Evolutionary conservation across 371 early-diverging fungal genomes (phyloP), one percentile per base, ranked within the genome.

Genomic region (Fennellomyces sp.): DNA sequence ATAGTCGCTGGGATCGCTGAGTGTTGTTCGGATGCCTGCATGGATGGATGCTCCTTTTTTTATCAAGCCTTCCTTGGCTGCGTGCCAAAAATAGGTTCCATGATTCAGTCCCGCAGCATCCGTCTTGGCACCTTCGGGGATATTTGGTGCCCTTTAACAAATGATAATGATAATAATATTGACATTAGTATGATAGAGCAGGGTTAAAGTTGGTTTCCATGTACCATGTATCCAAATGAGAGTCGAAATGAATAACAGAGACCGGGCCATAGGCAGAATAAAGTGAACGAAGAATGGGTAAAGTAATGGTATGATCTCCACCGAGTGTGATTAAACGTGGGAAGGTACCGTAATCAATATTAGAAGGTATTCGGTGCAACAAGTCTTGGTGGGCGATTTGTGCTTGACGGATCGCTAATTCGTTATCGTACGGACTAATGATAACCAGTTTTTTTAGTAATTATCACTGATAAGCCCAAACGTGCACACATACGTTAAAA

Each of bases 21-120:
- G 61, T 3, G 58, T 72, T 13, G 69, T 69, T 21, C 75, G 68
- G 42, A 75, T 75, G 26, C 75, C 75, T 4, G 61, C 75, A 49
- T 75, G 75, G 19, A 75, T 64, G 8, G 69, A 68, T 11, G 42
- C 52, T 1, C 70, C 73, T 27, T 72, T 68, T 10, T 48, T 60
- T 48, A 65, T 72, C 31, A 75, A 45, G n/a, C 75, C 75, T 58
- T 75, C 75, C 28, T 69, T 38, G 25, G 65, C 56, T 52, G 75
- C 75, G 39, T 72, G 70, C 33, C 61, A 75, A 52, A 75, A 67
- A 55, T 60, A 61, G 38, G 58, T 69, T 12, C 69, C 69, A 26
- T 69, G 69, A 30, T 64, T 69, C 13, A 68, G 35, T n/a, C 56
- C 54, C 2, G 45, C 45, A 5, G 23, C 45, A 45, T 19, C 45